These are phyloP conservation scores for Chaetothyriales sp. DNA, from an alignment of 2,329 filamentous ascomycete species.

Conservation along the genomic window DNA sequence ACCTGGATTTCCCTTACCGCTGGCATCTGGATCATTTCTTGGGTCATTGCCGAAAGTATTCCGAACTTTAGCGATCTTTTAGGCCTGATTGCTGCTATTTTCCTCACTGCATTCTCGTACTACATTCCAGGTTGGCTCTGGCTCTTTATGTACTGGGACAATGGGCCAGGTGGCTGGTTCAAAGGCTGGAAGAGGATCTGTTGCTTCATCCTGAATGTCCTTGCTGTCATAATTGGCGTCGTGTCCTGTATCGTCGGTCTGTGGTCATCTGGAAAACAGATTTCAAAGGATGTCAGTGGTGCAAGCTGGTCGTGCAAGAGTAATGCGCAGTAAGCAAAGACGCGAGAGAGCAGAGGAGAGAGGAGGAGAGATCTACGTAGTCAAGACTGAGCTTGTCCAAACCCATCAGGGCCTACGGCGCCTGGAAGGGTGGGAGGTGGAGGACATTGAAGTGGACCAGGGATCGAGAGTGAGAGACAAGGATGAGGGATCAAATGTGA, in stretches of 20 bases:
- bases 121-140: slow-evolving; percentile 25
- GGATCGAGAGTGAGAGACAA: no score
- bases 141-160: slow-evolving; percentile 22
- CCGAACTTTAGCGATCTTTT: slow-evolving; percentile 56
- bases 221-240: slow-evolving; percentile 7
- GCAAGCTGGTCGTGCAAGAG: slow-evolving; percentile 28
- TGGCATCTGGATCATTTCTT: slow-evolving; percentile 46
- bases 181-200: slow-evolving; percentile 20
- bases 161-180: slow-evolving; percentile 19
- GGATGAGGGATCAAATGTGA: no score
- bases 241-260: slow-evolving; percentile 27
- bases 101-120: slow-evolving; percentile 54
- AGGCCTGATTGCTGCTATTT: slow-evolving; percentile 49
- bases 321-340: slow-evolving; percentile 18
- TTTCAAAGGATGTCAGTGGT: slow-evolving; percentile 23
- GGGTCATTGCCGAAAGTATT: slow-evolving; percentile 55
- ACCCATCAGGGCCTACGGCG: no score
- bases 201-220: slow-evolving; percentile 14
- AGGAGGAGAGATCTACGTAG: no score
- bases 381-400: no score
- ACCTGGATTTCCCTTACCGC: slow-evolving; percentile 48
- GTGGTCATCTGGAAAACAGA: slow-evolving; percentile 28
- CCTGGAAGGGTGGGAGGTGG: no score
- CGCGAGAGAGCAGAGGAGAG: no score
- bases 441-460: no score